These are phyloP conservation scores for Xylariaceae sp. DNA, from an alignment of 2,329 filamentous ascomycete genomes.

Conservation along the genomic window DNA sequence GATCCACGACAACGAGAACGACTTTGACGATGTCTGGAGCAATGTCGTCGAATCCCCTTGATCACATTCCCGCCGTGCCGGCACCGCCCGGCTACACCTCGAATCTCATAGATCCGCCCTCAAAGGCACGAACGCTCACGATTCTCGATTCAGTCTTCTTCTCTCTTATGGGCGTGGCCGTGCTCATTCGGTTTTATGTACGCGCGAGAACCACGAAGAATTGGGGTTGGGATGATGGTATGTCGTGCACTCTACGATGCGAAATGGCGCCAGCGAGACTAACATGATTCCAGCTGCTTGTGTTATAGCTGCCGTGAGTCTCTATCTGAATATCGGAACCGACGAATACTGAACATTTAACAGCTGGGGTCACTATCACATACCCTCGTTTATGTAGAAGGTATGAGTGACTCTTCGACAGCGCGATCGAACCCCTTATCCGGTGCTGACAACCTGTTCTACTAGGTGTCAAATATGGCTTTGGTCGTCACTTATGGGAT, in stretches of 20 bases:
- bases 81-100: not conserved
- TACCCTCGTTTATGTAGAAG: not conserved
- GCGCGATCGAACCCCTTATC: not conserved
- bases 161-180: not conserved
- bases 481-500: not conserved
- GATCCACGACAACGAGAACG: too few relatives aligned
- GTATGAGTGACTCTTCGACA: not conserved
- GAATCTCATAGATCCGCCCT: not conserved
- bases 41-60: not conserved
- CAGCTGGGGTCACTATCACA: not conserved
- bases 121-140: not conserved
- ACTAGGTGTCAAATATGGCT: not conserved
- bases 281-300: not conserved
- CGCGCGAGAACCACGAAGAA: not conserved
- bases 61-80: not conserved
- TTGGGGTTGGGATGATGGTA: not conserved
- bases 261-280: not conserved
- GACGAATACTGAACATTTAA: not conserved
- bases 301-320: not conserved
- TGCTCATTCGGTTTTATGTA: not conserved
- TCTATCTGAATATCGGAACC: not conserved
- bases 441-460: not conserved
- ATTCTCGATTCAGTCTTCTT: not conserved
- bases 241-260: not conserved
- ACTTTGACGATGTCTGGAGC: not conserved